These are phyloP conservation scores for Russula abietina DNA, from an alignment of 768 basidiomycete genomes.

Conservation along the genomic window DNA sequence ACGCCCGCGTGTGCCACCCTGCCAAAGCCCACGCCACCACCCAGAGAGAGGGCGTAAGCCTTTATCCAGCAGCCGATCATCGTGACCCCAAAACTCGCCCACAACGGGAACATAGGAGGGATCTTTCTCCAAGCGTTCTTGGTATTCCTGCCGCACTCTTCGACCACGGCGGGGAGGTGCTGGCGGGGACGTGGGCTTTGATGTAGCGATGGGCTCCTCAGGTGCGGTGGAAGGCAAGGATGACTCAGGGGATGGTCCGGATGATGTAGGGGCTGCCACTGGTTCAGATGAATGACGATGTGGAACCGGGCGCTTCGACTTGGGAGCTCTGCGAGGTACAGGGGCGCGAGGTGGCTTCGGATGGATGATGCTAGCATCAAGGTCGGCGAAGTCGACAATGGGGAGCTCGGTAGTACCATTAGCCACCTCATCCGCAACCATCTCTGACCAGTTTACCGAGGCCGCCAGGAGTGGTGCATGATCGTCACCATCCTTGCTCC, in stretches of 20 bases:
- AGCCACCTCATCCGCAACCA: slow-evolving; percentile 69
- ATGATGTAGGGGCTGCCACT: slow-evolving; percentile 15
- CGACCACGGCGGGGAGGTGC: slow-evolving; percentile 42
- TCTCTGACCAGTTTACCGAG: slow-evolving; percentile 68
- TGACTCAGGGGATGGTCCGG: slow-evolving; percentile 32
- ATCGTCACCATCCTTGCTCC: slow-evolving; percentile 19
- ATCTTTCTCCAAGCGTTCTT: slow-evolving; percentile 72
- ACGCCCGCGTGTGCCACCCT: slow-evolving; percentile 60
- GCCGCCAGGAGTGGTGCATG: slow-evolving; percentile 49
- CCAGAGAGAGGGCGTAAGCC: slow-evolving; percentile 74
- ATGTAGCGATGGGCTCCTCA: slow-evolving; percentile 34
- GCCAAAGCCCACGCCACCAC: slow-evolving; percentile 83
- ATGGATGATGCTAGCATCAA: slow-evolving; percentile 31
- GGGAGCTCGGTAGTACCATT: slow-evolving; percentile 64
- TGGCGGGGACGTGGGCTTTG: slow-evolving; percentile 28
- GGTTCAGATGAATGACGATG: slow-evolving; percentile 32
- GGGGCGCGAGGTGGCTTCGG: slow-evolving; percentile 30
- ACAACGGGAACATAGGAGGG: slow-evolving; percentile 87
- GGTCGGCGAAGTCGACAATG: slow-evolving; percentile 74
- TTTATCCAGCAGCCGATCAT: slow-evolving; percentile 82
- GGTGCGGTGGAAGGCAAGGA: slow-evolving; percentile 29
- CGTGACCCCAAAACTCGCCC: slow-evolving; percentile 92
- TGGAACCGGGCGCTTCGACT: slow-evolving; percentile 32
- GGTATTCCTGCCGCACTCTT: slow-evolving; percentile 79
- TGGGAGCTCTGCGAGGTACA: slow-evolving; percentile 28